phyloP scores from a whole-genome alignment of 2,329 filamentous ascomycete genomes.

The Hypoxylon sp. region DNA sequence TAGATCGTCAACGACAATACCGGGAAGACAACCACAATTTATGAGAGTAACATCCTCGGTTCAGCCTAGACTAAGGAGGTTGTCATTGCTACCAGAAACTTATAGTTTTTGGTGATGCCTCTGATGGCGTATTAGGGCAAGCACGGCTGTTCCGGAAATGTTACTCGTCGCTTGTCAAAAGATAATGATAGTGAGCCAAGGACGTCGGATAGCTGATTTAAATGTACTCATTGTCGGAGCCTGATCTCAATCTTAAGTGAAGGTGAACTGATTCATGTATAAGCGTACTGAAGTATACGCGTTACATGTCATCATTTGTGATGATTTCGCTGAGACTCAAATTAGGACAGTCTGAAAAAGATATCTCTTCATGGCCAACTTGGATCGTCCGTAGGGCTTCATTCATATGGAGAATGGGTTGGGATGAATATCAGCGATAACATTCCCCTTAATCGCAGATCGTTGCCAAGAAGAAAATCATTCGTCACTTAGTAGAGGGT shows the following conservation, averaged over 20 bases:
- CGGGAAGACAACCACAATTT: conserved; percentile 38
- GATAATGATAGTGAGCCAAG: background rate
- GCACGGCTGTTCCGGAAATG: background rate
- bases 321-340: too few relatives aligned
- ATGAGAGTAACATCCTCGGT: conserved; percentile 42
- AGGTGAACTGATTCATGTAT: background rate
- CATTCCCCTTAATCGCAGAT: too few relatives aligned
- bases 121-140: background rate
- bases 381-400: too few relatives aligned
- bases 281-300: too few relatives aligned
- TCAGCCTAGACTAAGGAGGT: conserved; percentile 5
- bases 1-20: conserved; percentile 46
- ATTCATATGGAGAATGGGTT: too few relatives aligned
- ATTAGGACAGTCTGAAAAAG: too few relatives aligned
- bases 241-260: background rate
- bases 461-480: too few relatives aligned
- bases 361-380: too few relatives aligned
- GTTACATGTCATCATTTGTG: too few relatives aligned
- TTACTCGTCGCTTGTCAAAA: background rate
- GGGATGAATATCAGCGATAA: too few relatives aligned
- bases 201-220: background rate
- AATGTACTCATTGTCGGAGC: background rate
- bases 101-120: background rate
- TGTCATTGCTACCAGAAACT: background rate
- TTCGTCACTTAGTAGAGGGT: too few relatives aligned